These are phyloP conservation scores for Nakaseomyces nivariensis DNA, from an alignment of 1,139 yeast species.

Conservation along the genomic window DNA sequence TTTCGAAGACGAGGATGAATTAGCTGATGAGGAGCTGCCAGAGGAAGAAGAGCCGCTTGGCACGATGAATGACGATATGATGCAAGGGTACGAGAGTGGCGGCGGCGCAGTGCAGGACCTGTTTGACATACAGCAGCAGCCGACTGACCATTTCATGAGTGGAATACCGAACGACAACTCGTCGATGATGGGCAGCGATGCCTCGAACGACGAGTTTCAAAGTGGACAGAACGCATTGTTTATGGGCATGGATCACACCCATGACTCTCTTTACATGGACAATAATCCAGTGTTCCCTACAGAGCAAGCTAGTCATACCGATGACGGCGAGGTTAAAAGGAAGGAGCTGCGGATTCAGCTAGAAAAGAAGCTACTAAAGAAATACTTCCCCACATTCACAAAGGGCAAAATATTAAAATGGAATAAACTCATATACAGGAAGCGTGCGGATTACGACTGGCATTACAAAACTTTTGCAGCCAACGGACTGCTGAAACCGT, in stretches of 20 bases:
- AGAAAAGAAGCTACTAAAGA: constrained; percentile 12
- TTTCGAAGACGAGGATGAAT: constrained; percentile 88
- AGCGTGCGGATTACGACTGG: constrained; percentile 22
- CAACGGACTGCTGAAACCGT: constrained; percentile 15
- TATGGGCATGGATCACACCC: constrained; percentile 16
- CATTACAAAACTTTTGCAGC: constrained; percentile 14
- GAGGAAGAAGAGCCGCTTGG: constrained; percentile 35
- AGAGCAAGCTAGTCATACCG: background rate
- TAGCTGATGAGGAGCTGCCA: constrained; percentile 72
- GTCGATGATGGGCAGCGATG: constrained; percentile 8
- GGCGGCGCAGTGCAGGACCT: background rate
- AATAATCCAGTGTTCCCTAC: constrained; percentile 1
- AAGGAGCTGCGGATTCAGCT: constrained; percentile 9
- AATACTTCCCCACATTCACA: constrained; percentile 27
- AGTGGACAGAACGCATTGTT: constrained; percentile 19
- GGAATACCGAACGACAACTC: constrained; percentile 8
- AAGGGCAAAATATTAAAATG: constrained; percentile 26
- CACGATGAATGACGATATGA: constrained; percentile 11
- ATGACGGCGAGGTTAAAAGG: constrained; percentile 12
- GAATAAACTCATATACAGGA: constrained; percentile 27
- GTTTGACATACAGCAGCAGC: background rate
- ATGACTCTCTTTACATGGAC: constrained; percentile 1
- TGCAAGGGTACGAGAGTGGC: constrained; percentile 3
- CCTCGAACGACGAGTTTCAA: constrained; percentile 12
- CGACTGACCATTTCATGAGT: constrained; percentile 6